These are phyloP conservation scores for Macaranga tanarius DNA, from an alignment of 441 rosid species.

Conservation along the genomic window DNA sequence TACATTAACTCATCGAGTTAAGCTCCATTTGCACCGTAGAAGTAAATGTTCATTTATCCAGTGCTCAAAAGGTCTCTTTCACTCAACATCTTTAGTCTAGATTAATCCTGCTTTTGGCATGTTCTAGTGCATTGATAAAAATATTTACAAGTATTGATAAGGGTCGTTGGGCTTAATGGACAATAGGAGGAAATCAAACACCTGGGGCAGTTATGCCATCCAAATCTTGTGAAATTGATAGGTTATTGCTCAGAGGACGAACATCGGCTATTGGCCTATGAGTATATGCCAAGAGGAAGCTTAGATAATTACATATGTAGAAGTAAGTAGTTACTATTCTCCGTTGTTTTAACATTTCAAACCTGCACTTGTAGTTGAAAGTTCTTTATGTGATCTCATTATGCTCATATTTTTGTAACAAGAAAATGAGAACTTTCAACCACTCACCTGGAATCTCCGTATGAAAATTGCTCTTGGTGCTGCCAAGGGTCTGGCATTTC, in stretches of 20 bases:
- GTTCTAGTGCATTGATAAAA: no score
- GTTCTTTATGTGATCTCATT: background rate
- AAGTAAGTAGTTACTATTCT: conserved; percentile 57
- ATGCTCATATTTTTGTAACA: conserved; percentile 30
- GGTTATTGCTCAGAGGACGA: conserved; percentile 85
- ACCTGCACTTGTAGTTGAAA: background rate
- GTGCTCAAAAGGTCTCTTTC: no score
- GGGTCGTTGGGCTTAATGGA: no score
- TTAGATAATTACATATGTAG: conserved; percentile 71
- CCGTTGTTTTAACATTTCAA: background rate
- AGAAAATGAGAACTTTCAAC: no score
- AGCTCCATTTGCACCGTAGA: no score
- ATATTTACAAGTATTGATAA: no score
- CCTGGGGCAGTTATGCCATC: conserved; percentile 74
- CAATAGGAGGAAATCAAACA: conserved; percentile 82
- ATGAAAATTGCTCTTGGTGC: conserved; percentile 80
- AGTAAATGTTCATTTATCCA: no score
- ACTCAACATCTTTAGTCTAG: no score
- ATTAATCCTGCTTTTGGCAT: no score
- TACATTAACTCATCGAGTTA: no score
- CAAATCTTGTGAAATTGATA: conserved; percentile 68
- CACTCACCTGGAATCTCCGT: conserved; percentile 72
- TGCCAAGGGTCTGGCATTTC: conserved; percentile 83
- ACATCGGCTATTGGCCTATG: conserved; percentile 72
- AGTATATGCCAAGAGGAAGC: conserved; percentile 82